A percentile compares a stretch with the other conserved stretches of the same genome.
Evolutionary conservation across 1,284 basidiomycete genomes (phyloP).

Genomic region (Inonotus obliquus): DNA sequence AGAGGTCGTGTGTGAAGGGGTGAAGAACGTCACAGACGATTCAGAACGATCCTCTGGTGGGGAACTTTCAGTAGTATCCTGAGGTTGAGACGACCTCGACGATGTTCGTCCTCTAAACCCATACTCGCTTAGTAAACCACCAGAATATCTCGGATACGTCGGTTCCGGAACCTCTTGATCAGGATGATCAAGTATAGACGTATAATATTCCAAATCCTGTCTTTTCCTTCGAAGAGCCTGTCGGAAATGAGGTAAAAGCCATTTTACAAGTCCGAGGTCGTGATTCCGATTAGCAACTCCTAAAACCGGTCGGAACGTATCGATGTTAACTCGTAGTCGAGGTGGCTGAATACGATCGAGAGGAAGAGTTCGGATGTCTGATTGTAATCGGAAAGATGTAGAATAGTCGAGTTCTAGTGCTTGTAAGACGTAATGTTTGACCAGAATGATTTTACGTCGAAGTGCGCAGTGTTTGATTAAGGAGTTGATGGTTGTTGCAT

Average conservation of each 20-base stretch:
- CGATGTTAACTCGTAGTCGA: slow-evolving; percentile 47
- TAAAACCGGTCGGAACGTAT: slow-evolving; percentile 50
- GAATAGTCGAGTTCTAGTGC: slow-evolving; percentile 46
- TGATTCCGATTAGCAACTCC: slow-evolving; percentile 54
- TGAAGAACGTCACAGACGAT: slow-evolving; percentile 13
- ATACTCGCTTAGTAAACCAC: background rate
- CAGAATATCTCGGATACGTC: background rate
- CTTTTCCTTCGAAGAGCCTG: slow-evolving; percentile 42
- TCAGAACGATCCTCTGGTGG: background rate
- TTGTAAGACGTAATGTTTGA: slow-evolving; percentile 66
- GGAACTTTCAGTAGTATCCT: background rate
- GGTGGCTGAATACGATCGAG: slow-evolving; percentile 39
- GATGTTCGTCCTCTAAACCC: background rate
- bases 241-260: slow-evolving; percentile 44
- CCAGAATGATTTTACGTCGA: slow-evolving; percentile 44
- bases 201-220: slow-evolving; percentile 42
- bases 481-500: slow-evolving; percentile 60
- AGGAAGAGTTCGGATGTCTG: slow-evolving; percentile 20
- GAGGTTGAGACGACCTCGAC: slow-evolving; percentile 7
- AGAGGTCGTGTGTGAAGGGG: background rate
- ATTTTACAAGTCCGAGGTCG: slow-evolving; percentile 50
- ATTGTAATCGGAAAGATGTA: slow-evolving; percentile 20
- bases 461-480: slow-evolving; percentile 53
- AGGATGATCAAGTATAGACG: slow-evolving; percentile 18
- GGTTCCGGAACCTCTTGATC: background rate